Conservation (phyloP, 768 basidiomycete species). For the Trichaptum fuscoviolaceum region DNA sequence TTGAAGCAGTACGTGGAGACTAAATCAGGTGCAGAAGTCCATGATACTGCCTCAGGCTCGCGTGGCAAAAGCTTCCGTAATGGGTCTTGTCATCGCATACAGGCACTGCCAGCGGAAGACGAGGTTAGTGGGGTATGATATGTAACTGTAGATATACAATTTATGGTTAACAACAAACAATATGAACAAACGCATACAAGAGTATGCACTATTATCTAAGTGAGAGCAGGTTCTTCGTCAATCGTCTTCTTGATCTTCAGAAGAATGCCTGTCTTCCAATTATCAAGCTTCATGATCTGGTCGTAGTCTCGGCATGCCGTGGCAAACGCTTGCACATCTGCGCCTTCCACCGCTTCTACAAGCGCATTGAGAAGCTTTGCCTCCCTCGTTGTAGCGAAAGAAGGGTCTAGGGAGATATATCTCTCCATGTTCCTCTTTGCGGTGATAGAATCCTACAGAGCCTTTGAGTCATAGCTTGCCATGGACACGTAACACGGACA, state of each 20-base stretch:
- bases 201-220: constrained; percentile 15
- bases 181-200: constrained; percentile 4
- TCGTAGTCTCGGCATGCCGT: constrained; percentile 89
- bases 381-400: constrained; percentile 86
- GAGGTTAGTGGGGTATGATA: neutral
- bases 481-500: constrained; percentile 22
- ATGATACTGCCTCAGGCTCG: neutral
- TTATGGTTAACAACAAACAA: neutral
- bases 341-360: constrained; percentile 69
- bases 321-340: constrained; percentile 71
- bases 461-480: neutral
- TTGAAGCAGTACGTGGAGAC: neutral
- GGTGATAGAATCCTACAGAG: constrained; percentile 71
- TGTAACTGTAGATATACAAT: constrained; percentile 1
- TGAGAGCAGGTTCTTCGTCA: constrained; percentile 44
- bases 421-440: constrained; percentile 73
- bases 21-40: neutral
- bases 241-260: constrained; percentile 85
- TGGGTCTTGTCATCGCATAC: neutral
- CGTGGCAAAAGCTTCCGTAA: constrained; percentile 1
- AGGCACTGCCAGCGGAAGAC: neutral
- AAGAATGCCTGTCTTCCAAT: constrained; percentile 91
- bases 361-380: constrained; percentile 80
- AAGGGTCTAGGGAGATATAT: constrained; percentile 78
- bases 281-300: constrained; percentile 87